Evolutionary conservation across 2,329 filamentous ascomycete genomes (phyloP).

Genomic region (Emericellopsis atlantica): DNA sequence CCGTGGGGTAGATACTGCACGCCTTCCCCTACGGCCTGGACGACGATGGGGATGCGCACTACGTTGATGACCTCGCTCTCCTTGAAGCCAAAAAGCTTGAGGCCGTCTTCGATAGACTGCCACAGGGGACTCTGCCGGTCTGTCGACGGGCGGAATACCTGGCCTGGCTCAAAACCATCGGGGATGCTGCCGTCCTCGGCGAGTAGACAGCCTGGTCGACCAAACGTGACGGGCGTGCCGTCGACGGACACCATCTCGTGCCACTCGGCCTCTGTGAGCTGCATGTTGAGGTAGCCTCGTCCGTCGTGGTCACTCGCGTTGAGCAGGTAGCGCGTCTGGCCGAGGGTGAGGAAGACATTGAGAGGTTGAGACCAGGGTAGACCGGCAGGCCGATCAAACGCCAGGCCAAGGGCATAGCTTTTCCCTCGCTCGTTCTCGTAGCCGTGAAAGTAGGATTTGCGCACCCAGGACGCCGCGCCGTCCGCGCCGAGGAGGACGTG

Average conservation of each 20-base stretch:
- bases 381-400: conserved; percentile 17
- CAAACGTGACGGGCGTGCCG: conserved; percentile 18
- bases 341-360: conserved; percentile 21
- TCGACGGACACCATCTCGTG: conserved; percentile 17
- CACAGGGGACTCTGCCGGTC: conserved; percentile 14
- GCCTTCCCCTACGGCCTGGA: conserved; percentile 18
- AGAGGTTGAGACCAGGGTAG: conserved; percentile 20
- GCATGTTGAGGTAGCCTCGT: conserved; percentile 21
- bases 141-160: conserved; percentile 19
- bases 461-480: conserved; percentile 21
- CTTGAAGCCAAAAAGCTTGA: conserved; percentile 22
- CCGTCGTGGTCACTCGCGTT: conserved; percentile 21
- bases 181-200: conserved; percentile 14
- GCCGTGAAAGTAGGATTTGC: conserved; percentile 17
- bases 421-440: conserved; percentile 19
- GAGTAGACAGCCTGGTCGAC: conserved; percentile 16
- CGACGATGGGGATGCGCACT: conserved; percentile 20
- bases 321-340: conserved; percentile 20
- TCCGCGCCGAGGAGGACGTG: conserved; percentile 21
- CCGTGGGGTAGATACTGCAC: conserved; percentile 13
- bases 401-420: conserved; percentile 20
- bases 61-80: conserved; percentile 21
- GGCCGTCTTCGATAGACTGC: conserved; percentile 18
- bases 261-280: conserved; percentile 21
- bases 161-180: conserved; percentile 13